Evolutionary conservation across 2,329 filamentous ascomycete genomes (phyloP).

Genomic region (Verticillium zaregamsianum): DNA sequence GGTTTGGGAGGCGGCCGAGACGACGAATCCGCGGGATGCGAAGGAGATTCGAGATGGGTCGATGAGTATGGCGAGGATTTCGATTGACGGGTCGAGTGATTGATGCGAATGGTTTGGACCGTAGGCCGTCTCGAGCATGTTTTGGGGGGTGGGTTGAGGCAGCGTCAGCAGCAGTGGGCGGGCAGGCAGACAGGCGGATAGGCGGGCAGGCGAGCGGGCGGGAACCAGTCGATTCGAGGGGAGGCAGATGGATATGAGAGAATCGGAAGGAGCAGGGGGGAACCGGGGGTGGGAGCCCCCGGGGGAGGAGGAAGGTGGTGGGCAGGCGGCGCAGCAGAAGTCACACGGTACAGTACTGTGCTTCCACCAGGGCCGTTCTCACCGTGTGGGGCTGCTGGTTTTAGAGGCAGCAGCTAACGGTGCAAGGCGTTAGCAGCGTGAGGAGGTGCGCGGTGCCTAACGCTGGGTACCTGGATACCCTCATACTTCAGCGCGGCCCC

Average conservation of each 20-base stretch:
- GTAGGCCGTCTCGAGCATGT: constrained; percentile 17
- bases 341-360: neutral
- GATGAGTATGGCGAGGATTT: constrained; percentile 1
- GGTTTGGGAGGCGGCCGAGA: too few relatives aligned
- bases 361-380: neutral
- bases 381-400: neutral
- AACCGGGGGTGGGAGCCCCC: neutral
- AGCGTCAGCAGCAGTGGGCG: neutral
- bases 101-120: neutral
- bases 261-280: constrained; percentile 3
- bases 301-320: neutral
- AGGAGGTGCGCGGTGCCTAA: neutral
- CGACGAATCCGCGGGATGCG: neutral
- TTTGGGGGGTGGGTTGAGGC: constrained; percentile 10
- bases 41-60: neutral
- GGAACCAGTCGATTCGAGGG: constrained; percentile 4
- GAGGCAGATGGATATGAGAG: constrained; percentile 13
- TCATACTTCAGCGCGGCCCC: too few relatives aligned
- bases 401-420: neutral
- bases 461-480: neutral
- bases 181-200: neutral
- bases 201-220: neutral
- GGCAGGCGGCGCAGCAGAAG: neutral
- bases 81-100: neutral
- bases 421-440: neutral